Base-by-base conservation (phyloP, 257 asterid species). In the Verbascum thapsus region DNA sequence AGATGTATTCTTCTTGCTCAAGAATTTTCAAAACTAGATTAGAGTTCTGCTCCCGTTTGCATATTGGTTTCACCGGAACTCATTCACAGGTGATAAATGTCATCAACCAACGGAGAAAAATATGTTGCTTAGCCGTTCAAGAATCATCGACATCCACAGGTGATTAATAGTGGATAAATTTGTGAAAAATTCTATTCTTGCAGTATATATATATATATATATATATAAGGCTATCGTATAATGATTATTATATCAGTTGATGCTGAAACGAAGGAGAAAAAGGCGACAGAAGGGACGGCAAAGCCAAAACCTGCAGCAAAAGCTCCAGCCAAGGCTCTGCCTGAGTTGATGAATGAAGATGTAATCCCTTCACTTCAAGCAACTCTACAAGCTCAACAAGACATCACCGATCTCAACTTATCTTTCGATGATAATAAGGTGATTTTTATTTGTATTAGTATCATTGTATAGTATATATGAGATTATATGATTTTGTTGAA, bases 271-370 rank as follows among this genome's bases (percentile, higher is more conserved):
- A 80, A 87, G 84, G 86, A 81, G 79, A 57, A 71, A 45, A 70
- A 78, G 58, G 83, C 63, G 8, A 67, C 60, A 10, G 78, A 62
- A 23, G 77, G 60, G 34, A 19, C 66, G 15, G 41, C 71, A 20
- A 78, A 79, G 67, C 70, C 81, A 3, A 83, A 79, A 58, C 51
- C 87, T 15, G 88, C 90, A 56, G 84, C 85, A 39, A 84, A 86
- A 78, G 96, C 92, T 61, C 82, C 88, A 0, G 75, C 49, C 19
- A 87, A 90, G 73, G 51, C 88, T 52, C 74, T 90, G 66, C 88
- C 90, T 44, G 76, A 80, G 83, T 62, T 90, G 76, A 87, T 90
- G 97, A 84, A 75, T 17, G 97, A 90, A 26, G 95, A 87, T 41
- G 84, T 90, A 20, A 90, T 87, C 72, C 97, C 97, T 47, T 66